These are phyloP conservation scores for Neurospora sp. DNA, from an alignment of 2,329 filamentous ascomycete species.

Conservation along the genomic window DNA sequence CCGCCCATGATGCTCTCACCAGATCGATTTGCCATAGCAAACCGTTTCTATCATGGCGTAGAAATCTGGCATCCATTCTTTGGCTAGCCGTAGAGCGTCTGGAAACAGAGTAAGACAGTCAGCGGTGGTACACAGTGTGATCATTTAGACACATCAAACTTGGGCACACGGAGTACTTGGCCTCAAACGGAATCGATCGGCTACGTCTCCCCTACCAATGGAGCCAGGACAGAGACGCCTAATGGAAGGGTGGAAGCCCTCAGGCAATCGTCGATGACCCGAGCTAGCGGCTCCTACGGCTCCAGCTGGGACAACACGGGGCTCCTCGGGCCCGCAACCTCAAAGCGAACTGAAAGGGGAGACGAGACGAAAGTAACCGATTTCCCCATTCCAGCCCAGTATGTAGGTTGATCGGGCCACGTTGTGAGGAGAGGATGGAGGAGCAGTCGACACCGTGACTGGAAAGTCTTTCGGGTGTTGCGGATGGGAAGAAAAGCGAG, in stretches of 20 bases:
- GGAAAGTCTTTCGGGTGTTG: neutral
- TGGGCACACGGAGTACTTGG: neutral
- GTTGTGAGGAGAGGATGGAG: neutral
- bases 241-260: neutral
- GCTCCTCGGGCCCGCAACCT: neutral
- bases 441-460: neutral
- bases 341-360: neutral
- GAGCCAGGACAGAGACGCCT: neutral
- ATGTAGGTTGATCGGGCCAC: neutral
- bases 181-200: neutral
- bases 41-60: neutral
- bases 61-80: neutral
- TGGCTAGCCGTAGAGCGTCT: neutral
- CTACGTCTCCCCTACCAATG: neutral
- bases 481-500: neutral
- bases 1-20: neutral
- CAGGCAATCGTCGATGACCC: neutral
- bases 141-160: neutral
- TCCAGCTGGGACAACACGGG: neutral
- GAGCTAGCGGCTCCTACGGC: neutral
- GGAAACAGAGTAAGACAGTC: neutral
- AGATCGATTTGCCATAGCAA: neutral
- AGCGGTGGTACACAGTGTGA: neutral
- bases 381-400: neutral
- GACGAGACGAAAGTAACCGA: neutral